phyloP scores from a whole-genome alignment of 2,329 filamentous ascomycete species.

The Hymenoscyphus fraxineus region DNA sequence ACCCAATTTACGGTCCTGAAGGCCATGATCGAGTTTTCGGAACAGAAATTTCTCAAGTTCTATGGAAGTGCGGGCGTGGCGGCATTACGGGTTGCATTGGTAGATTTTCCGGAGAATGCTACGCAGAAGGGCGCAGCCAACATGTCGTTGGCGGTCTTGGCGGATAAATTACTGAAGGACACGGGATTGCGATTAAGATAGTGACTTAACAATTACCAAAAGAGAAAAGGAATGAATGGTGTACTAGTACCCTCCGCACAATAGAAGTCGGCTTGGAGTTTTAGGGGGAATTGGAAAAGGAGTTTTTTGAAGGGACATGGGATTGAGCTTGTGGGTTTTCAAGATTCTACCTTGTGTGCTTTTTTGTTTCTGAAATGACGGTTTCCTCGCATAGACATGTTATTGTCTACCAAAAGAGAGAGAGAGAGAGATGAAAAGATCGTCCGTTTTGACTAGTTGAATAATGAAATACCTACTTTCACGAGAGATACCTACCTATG shows the following conservation, averaged over 20 bases:
- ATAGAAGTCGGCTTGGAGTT: not conserved
- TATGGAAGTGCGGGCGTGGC: constrained; percentile 76
- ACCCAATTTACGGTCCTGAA: constrained; percentile 70
- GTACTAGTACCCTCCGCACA: not conserved
- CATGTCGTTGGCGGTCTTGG: constrained; percentile 50
- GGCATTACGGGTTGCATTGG: constrained; percentile 63
- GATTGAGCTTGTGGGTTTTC: not conserved
- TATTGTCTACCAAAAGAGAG: too few species aligned
- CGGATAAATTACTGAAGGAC: constrained; percentile 44
- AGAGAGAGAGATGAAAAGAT: too few species aligned
- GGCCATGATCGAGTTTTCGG: constrained; percentile 68
- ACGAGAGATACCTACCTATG: too few species aligned
- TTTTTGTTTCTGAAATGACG: too few species aligned
- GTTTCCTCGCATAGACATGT: too few species aligned
- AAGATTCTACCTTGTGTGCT: too few species aligned
- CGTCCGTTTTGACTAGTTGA: too few species aligned
- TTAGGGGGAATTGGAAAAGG: not conserved
- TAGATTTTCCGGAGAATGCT: constrained; percentile 66
- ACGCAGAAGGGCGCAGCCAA: constrained; percentile 41
- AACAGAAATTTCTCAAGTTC: constrained; percentile 71
- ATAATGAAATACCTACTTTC: too few species aligned
- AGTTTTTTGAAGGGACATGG: not conserved
- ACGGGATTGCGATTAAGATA: constrained; percentile 9
- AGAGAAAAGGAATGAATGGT: not conserved
- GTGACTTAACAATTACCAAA: not conserved